phyloP scores from a whole-genome alignment of 805 yeast species.

The Wickerhamomyces chambardii region DNA sequence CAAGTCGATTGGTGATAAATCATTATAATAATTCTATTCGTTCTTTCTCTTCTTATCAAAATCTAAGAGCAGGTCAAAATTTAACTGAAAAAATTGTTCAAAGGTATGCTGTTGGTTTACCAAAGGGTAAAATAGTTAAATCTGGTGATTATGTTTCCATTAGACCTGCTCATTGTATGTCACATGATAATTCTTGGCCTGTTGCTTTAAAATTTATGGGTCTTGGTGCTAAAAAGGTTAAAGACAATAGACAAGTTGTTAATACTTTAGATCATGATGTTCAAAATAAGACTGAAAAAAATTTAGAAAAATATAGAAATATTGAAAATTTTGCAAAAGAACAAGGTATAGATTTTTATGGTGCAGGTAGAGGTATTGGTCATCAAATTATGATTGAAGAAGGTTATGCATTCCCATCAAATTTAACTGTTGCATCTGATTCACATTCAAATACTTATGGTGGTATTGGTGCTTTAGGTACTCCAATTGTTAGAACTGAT shows the following conservation, averaged over 20 bases:
- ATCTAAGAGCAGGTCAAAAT: slow-evolving; percentile 44
- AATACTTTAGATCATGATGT: slow-evolving; percentile 98
- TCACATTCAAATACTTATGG: slow-evolving; percentile 98
- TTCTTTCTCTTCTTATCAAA: slow-evolving; percentile 11
- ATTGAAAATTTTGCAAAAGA: slow-evolving; percentile 83
- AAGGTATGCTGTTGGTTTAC: slow-evolving; percentile 79
- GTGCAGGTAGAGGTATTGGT: slow-evolving; percentile 99
- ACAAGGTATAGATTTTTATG: slow-evolving; percentile 94
- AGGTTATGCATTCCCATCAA: slow-evolving; percentile 95
- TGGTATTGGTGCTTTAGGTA: slow-evolving; percentile 92
- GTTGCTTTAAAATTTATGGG: slow-evolving; percentile 96
- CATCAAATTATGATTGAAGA: slow-evolving; percentile 99
- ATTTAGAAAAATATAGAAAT: slow-evolving; percentile 78
- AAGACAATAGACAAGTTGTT: slow-evolving; percentile 85
- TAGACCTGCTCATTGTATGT: slow-evolving; percentile 96
- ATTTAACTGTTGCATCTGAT: slow-evolving; percentile 92
- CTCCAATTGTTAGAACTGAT: slow-evolving; percentile 97
- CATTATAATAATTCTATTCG: too few relatives aligned
- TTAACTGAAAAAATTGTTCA: slow-evolving; percentile 95
- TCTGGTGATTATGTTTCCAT: slow-evolving; percentile 95
- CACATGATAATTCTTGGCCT: slow-evolving; percentile 99
- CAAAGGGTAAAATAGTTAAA: slow-evolving; percentile 66
- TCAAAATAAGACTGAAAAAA: slow-evolving; percentile 85
- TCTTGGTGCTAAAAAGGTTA: slow-evolving; percentile 78
- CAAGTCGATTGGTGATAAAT: slow-evolving; percentile 1